Percentiles rank a stretch among this genome's conserved stretches.
phyloP scores from a whole-genome alignment of 768 basidiomycete genomes.

The Hydnomerulius pinastri region DNA sequence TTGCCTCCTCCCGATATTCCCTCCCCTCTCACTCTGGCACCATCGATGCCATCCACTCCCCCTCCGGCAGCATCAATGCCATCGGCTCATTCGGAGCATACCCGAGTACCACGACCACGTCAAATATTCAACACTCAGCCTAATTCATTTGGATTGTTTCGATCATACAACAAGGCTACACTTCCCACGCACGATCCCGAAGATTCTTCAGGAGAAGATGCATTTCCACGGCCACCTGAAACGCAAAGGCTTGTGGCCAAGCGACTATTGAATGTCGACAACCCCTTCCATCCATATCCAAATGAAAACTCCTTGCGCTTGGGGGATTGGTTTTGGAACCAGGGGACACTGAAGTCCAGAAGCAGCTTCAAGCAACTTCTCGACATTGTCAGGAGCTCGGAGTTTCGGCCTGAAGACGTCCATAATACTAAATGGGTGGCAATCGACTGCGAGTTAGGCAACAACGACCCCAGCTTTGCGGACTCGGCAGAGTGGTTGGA shows the following conservation, averaged over 20 bases:
- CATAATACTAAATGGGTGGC: neutral
- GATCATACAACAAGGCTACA: neutral
- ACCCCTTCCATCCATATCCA: neutral
- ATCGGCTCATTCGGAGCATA: neutral
- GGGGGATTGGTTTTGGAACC: constrained; percentile 24
- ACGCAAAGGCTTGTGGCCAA: too few species aligned
- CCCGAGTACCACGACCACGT: neutral
- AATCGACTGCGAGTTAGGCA: constrained; percentile 6
- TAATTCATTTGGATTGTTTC: neutral
- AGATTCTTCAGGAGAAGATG: neutral
- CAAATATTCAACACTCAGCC: neutral
- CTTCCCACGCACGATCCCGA: neutral
- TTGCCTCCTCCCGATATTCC: neutral
- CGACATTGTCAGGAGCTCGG: constrained; percentile 13
- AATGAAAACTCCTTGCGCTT: neutral
- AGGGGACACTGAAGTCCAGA: constrained; percentile 15
- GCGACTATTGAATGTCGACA: neutral
- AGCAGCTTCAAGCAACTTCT: constrained; percentile 10
- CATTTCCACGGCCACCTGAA: too few species aligned
- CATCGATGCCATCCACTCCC: too few species aligned
- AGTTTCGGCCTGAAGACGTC: constrained; percentile 7
- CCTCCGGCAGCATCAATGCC: neutral
- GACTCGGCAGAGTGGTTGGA: constrained; percentile 8
- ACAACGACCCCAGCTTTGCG: neutral
- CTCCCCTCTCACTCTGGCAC: neutral